These are phyloP conservation scores for Daldinia caldariorum DNA, from an alignment of 495 filamentous ascomycete species.

Conservation along the genomic window DNA sequence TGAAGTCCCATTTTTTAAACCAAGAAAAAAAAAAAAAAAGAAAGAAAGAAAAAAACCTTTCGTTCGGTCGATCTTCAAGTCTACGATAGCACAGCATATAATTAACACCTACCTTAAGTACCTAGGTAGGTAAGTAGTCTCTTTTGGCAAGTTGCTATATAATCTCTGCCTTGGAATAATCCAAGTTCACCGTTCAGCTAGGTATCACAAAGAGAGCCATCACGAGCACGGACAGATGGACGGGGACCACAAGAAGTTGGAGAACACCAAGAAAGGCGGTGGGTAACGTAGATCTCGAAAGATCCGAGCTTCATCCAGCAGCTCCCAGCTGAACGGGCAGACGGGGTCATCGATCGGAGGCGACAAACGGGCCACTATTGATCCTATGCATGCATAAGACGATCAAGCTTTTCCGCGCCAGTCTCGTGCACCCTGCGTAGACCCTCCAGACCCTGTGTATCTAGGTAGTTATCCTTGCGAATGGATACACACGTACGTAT, in stretches of 20 bases:
- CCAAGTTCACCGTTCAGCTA: constrained; percentile 1
- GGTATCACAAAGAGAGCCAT: constrained; percentile 9
- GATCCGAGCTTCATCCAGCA: constrained; percentile 19
- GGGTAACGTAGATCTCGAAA: constrained; percentile 18
- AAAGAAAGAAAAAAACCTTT: background rate
- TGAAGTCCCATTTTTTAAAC: constrained; percentile 21
- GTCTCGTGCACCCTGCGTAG: constrained; percentile 7
- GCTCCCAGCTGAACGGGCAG: constrained; percentile 15
- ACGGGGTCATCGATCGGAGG: constrained; percentile 25
- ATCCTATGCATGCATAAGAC: constrained; percentile 27
- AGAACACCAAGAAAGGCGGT: constrained; percentile 2
- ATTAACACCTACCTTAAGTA: too few species aligned
- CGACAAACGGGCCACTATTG: constrained; percentile 33
- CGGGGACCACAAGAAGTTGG: background rate
- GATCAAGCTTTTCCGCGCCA: constrained; percentile 39
- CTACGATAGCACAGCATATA: background rate
- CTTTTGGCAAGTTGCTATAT: background rate
- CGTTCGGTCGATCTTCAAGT: background rate
- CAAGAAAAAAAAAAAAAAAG: too few species aligned
- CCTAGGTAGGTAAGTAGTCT: background rate
- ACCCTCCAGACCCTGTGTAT: background rate
- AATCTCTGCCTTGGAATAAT: constrained; percentile 12
- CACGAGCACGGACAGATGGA: constrained; percentile 9
- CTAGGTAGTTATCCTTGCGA: too few species aligned
- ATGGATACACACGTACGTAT: background rate